These are phyloP conservation scores for Erodium moschatum DNA, from an alignment of 441 rosid species.

Conservation along the genomic window DNA sequence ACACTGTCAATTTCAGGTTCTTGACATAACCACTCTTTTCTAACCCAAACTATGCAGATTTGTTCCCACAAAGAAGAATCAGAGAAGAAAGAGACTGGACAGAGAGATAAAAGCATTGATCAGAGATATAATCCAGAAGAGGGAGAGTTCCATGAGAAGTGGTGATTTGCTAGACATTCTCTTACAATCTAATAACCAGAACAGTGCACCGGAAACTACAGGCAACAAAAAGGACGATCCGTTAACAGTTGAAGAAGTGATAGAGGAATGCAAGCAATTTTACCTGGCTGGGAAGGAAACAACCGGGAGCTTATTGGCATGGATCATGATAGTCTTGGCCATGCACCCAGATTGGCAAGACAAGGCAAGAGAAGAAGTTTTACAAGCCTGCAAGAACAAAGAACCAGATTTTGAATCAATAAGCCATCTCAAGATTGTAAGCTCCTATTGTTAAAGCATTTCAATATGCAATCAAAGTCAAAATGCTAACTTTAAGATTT, in stretches of 20 bases:
- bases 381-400: slow-evolving; percentile 25
- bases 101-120: slow-evolving; percentile 30
- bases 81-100: slow-evolving; percentile 30
- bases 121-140: slow-evolving; percentile 28
- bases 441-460: slow-evolving; percentile 9
- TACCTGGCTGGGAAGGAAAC: slow-evolving; percentile 51
- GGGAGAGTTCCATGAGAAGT: slow-evolving; percentile 25
- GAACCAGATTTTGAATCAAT: slow-evolving; percentile 31
- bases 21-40: not conserved
- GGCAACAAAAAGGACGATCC: slow-evolving; percentile 5
- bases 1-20: not conserved
- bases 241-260: slow-evolving; percentile 35
- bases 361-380: slow-evolving; percentile 41
- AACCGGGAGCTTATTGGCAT: slow-evolving; percentile 37
- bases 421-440: slow-evolving; percentile 34
- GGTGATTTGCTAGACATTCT: slow-evolving; percentile 42
- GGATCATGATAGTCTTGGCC: slow-evolving; percentile 36
- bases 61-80: slow-evolving; percentile 42
- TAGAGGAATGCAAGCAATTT: slow-evolving; percentile 46
- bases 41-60: slow-evolving; percentile 23
- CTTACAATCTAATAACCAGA: slow-evolving; percentile 26
- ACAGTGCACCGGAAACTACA: slow-evolving; percentile 18
- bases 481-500: not conserved
- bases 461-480: not conserved
- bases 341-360: slow-evolving; percentile 53